Conservation (phyloP, 2,329 filamentous ascomycete genomes). For the Rutstroemia sp. region DNA sequence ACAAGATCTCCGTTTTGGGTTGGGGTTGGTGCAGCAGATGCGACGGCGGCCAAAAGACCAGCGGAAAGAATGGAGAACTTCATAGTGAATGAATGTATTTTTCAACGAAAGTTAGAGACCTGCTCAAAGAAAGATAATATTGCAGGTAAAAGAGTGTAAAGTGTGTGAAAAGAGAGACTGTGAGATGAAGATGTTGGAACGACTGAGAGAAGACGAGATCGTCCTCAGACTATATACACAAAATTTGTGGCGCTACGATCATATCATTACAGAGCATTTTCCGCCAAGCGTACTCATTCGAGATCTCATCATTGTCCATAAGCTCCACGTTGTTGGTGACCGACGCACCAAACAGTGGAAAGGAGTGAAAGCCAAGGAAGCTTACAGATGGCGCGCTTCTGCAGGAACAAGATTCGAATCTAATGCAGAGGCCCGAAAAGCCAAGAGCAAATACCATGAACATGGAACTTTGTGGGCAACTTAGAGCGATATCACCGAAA, state of each 20-base stretch:
- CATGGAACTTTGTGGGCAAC: neutral
- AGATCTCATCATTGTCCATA: no score
- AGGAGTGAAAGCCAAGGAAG: no score
- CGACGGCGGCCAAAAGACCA: constrained; percentile 4
- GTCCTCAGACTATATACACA: neutral
- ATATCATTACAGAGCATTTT: neutral
- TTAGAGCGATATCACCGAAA: neutral
- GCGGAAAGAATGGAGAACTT: constrained; percentile 4
- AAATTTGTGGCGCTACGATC: neutral
- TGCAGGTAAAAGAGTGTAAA: neutral
- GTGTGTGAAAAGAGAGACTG: neutral
- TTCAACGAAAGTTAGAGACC: neutral
- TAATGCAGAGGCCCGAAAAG: neutral
- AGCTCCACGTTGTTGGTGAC: no score
- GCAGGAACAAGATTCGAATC: no score
- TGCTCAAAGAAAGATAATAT: neutral
- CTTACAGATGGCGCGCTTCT: no score
- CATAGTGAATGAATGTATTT: constrained; percentile 5
- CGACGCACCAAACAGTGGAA: no score
- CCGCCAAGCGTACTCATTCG: neutral
- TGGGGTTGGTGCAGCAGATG: constrained; percentile 7
- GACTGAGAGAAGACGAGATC: neutral
- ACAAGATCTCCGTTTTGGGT: neutral
- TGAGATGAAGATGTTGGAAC: neutral
- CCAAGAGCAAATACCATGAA: neutral